phyloP scores from a whole-genome alignment of 345 rosid genomes.

The Salix viminalis region DNA sequence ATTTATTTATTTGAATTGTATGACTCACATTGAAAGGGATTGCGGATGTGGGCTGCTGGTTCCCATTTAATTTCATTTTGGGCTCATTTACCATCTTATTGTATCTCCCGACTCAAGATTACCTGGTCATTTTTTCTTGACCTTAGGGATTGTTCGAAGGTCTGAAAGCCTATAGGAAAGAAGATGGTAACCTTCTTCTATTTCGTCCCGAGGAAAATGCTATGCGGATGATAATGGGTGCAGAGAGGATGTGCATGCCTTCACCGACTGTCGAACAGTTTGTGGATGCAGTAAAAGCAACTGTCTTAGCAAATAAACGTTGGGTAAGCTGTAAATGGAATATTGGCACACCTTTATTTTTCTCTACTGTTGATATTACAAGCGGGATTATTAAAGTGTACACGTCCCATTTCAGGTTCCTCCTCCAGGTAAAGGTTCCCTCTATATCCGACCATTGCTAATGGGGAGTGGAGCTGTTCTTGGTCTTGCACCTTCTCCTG shows the following conservation, averaged over 20 bases:
- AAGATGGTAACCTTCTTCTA: conserved; percentile 62
- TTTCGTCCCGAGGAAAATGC: conserved; percentile 97
- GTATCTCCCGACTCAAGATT: not conserved
- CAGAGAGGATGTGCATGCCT: conserved; percentile 96
- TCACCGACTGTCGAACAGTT: conserved; percentile 80
- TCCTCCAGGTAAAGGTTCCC: conserved; percentile 90
- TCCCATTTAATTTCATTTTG: not conserved
- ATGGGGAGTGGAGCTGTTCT: conserved; percentile 98
- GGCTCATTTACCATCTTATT: not conserved
- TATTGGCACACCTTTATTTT: not conserved
- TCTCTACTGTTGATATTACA: not conserved
- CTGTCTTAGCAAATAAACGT: conserved; percentile 86
- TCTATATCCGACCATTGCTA: conserved; percentile 82
- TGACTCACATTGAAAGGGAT: not conserved
- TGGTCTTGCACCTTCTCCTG: conserved; percentile 97
- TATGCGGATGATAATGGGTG: conserved; percentile 70
- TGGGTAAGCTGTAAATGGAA: conserved; percentile 51
- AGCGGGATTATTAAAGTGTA: conserved; percentile 8
- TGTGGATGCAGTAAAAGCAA: conserved; percentile 77
- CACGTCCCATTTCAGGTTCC: conserved; percentile 55
- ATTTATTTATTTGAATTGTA: no score
- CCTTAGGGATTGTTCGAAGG: conserved; percentile 88
- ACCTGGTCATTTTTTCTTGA: not conserved
- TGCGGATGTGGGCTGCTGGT: not conserved
- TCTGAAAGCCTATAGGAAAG: conserved; percentile 81